A percentile compares a stretch with the other conserved stretches of the same genome.
phyloP scores from a whole-genome alignment of 2,329 filamentous ascomycete genomes.

The Daldinia sp. region DNA sequence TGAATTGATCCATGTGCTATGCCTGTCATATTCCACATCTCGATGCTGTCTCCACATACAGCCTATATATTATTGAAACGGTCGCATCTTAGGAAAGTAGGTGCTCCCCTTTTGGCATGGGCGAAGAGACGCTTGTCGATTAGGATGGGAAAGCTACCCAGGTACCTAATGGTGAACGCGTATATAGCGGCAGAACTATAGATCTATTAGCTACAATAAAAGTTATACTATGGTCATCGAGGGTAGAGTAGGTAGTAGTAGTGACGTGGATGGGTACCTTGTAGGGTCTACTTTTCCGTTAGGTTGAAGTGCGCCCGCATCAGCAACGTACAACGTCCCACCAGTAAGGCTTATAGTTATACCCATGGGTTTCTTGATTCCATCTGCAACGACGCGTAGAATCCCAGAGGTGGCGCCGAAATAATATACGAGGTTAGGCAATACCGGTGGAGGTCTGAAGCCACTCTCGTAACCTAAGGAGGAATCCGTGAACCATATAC shows the following conservation, averaged over 20 bases:
- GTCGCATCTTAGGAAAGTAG: slow-evolving; percentile 55
- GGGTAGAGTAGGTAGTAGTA: neutral
- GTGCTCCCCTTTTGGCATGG: slow-evolving; percentile 55
- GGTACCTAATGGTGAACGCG: slow-evolving; percentile 57
- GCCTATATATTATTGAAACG: slow-evolving; percentile 55
- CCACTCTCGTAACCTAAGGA: slow-evolving; percentile 54
- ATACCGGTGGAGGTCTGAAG: slow-evolving; percentile 53
- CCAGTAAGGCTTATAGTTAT: slow-evolving; percentile 52
- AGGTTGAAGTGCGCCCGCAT: slow-evolving; percentile 46
- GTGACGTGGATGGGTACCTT: slow-evolving; percentile 38
- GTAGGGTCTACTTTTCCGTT: slow-evolving; percentile 44
- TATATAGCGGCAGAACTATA: slow-evolving; percentile 52
- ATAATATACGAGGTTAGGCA: slow-evolving; percentile 60
- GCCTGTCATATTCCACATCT: slow-evolving; percentile 57
- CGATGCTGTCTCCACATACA: slow-evolving; percentile 58
- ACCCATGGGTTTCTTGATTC: slow-evolving; percentile 54
- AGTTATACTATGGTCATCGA: too few species aligned
- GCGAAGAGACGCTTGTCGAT: slow-evolving; percentile 61
- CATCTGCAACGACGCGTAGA: slow-evolving; percentile 58
- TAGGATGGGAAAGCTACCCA: slow-evolving; percentile 52
- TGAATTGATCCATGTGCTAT: slow-evolving; percentile 54
- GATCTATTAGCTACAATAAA: neutral
- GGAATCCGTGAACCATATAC: slow-evolving; percentile 61
- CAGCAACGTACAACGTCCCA: slow-evolving; percentile 54
- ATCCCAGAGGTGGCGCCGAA: slow-evolving; percentile 52